These are phyloP conservation scores for Colletotrichum liriopes DNA, from an alignment of 2,329 filamentous ascomycete species.

Conservation along the genomic window DNA sequence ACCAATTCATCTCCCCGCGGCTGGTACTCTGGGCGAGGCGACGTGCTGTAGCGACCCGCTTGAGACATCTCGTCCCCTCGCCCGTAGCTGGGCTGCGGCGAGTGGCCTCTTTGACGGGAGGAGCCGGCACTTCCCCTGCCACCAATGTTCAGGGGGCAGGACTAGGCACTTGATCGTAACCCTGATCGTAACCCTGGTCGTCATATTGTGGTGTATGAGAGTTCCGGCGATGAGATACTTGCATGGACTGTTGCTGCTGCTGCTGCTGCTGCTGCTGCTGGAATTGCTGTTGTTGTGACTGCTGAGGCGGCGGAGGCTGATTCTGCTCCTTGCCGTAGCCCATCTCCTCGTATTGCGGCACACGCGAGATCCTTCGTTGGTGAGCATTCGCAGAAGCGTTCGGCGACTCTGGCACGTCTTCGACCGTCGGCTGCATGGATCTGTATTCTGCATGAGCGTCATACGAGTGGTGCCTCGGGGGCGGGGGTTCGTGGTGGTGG, in stretches of 20 bases:
- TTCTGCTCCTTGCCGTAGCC: constrained; percentile 20
- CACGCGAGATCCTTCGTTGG: constrained; percentile 47
- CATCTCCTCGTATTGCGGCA: constrained; percentile 48
- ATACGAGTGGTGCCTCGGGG: constrained; percentile 66
- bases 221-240: constrained; percentile 7
- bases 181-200: constrained; percentile 49
- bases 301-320: constrained; percentile 3
- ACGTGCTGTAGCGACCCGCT: constrained; percentile 49
- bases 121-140: constrained; percentile 51
- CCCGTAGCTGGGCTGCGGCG: constrained; percentile 25
- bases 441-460: constrained; percentile 65
- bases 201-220: constrained; percentile 50
- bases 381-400: constrained; percentile 47
- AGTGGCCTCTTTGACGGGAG: constrained; percentile 32
- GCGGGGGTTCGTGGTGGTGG: constrained; percentile 50
- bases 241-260: constrained; percentile 21
- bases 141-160: constrained; percentile 62
- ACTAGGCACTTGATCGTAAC: constrained; percentile 57
- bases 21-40: constrained; percentile 43
- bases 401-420: constrained; percentile 74
- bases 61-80: constrained; percentile 28
- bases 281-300: not conserved
- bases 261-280: constrained; percentile 20
- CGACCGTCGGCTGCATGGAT: constrained; percentile 74
- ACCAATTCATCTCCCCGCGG: constrained; percentile 35